Evolutionary conservation across 331 rosid genomes (phyloP).

Genomic region (Cydonia oblonga): DNA sequence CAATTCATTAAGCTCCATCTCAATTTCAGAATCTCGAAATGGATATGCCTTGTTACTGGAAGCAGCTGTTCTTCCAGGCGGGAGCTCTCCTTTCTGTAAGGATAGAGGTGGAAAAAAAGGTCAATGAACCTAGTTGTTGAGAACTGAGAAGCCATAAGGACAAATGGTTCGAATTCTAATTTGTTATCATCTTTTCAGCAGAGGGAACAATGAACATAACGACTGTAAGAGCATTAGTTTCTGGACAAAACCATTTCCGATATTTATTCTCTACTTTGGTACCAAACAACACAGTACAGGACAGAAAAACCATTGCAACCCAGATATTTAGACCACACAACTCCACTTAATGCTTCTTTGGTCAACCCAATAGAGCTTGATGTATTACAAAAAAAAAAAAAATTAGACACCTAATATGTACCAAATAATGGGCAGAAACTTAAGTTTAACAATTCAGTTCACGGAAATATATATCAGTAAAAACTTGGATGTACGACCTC

Average conservation of each 20-base stretch:
- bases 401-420: not conserved
- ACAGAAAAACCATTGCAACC: not conserved
- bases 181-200: not conserved
- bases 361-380: not conserved
- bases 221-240: not conserved
- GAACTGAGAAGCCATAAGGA: not conserved
- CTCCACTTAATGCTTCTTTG: not conserved
- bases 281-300: not conserved
- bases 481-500: not conserved
- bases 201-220: not conserved
- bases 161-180: slow-evolving; percentile 2
- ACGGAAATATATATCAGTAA: not conserved
- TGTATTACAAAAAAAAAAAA: not conserved
- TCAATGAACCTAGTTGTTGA: not conserved
- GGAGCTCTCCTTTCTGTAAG: slow-evolving; percentile 88
- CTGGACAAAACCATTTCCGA: not conserved
- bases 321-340: not conserved
- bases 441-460: not conserved
- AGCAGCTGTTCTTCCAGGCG: slow-evolving; percentile 72
- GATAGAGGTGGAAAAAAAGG: not conserved
- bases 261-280: not conserved
- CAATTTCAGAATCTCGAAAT: slow-evolving; percentile 73
- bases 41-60: slow-evolving; percentile 40
- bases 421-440: not conserved
- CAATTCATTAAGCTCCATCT: slow-evolving; percentile 72